Evolutionary conservation across 805 yeast species (phyloP), one percentile per base, ranked within the genome.

Genomic region (Suhomyces faveliae): DNA sequence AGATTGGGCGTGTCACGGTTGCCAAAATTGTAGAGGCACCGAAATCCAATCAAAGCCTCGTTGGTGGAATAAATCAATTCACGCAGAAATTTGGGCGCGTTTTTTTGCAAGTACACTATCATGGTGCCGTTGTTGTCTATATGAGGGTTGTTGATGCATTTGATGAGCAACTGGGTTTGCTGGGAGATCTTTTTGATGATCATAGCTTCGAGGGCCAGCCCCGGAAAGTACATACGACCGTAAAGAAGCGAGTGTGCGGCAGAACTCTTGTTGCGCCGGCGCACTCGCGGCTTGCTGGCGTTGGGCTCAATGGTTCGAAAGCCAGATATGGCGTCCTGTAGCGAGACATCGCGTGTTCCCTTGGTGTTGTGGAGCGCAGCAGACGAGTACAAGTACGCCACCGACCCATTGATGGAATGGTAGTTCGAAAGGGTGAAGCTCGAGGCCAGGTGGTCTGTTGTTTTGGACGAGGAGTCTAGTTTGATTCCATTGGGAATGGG

Each of bases 181-280:
- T 77, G 65, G 0, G 84, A 71, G 13, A 88, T 58, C 47, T 89
- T 70, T 52, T 85, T 80, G 35, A 89, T 80, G 6, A 84, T 54
- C 92, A 94, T 84, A 1, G 96, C 96, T 64, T 92, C 98, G 2
- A 94, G 68, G 6, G 86, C 84, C 13, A 88, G 83, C 1, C 89
- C 87, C 0, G 99, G 98, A 51, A 92, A 83, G 59, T 85, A 87
- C 83, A 94, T 79, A 53, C 92, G 74, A 0, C 98, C 98, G 63
- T 89, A 92, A 27, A 86, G 66, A 12, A 92, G 69, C 0, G 83
- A 70, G 33, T 42, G 51, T 49, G 11, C 35, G 40, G 24, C 22
- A 40, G 29, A 23, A 40, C 10, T 24, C 29, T 39, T 35, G 48
- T 20, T 17, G 37, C 21, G 21, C 15, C 15, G n/a, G 21, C 21